Base-by-base conservation (phyloP, 148 eudicot genomes). In the Suaeda aralocaspica region DNA sequence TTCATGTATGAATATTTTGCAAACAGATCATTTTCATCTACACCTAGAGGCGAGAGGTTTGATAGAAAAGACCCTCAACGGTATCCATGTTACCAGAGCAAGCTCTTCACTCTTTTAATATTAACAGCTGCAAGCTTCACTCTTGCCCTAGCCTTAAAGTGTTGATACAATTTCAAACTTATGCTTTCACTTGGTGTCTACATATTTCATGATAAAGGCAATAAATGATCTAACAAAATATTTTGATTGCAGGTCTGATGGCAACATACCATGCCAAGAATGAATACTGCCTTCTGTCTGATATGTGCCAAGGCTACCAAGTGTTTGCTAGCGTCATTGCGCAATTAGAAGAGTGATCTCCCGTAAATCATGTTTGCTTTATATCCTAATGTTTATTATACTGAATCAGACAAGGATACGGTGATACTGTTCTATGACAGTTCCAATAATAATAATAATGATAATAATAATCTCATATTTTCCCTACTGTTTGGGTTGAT, bases 221-320 rank as follows among this genome's bases (percentile, higher is more conserved):
- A 22, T 19, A 5, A 41, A 31, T 21, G 46, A n/a, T 33, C 28
- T 70, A 31, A 56, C 13, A 29, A 31, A 1, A 11, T 22, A 39
- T 16, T 55, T 21, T 13, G 36, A 44, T 83, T 83, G 21, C 89
- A 93, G 98, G 98, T 68, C 81, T 94, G 70, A 89, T 77, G 81
- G 91, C 91, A 16, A 94, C 98, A 49, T 94, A 94, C 84, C 98
- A 94, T 80, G 98, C 98, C 19, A 94, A 79, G 85, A 94, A 94
- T 31, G 98, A 94, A 52, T 94, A 91, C 69, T 94, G 98, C 79
- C 88, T 89, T 71, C 88, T 94, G 8, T 71, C 92, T 0, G 98
- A 94, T 69, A 91, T 94, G 98, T 76, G 92, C 82, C 91, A 94
- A 79, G 98, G 98, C 73, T 94, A 91, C 75, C 78, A 62, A 70